Evolutionary conservation across 148 eudicot species (phyloP).

Genomic region (Dysphania ambrosioides): DNA sequence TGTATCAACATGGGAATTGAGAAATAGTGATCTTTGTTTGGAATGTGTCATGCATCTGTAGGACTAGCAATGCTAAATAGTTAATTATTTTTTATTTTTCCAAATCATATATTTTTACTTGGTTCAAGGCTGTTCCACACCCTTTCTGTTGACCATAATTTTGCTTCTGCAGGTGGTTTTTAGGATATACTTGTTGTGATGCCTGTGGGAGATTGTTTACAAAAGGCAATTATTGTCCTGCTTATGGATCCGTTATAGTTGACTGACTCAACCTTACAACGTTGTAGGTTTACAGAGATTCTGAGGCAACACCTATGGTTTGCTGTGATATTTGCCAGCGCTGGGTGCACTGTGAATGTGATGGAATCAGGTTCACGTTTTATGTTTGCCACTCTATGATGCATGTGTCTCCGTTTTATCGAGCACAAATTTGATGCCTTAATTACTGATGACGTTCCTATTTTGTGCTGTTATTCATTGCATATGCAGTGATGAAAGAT

Average conservation of each 20-base stretch:
- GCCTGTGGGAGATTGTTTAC: slow-evolving; percentile 99
- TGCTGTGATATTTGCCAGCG: slow-evolving; percentile 98
- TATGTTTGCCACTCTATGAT: not conserved
- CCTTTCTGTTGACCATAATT: not conserved
- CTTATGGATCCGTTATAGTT: slow-evolving; percentile 26
- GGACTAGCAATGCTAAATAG: too few species aligned
- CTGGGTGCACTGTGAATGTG: slow-evolving; percentile 96
- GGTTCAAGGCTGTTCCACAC: not conserved
- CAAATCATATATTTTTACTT: not conserved
- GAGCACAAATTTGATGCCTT: not conserved
- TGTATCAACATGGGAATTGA: not conserved
- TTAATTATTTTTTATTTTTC: too few species aligned
- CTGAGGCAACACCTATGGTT: slow-evolving; percentile 98
- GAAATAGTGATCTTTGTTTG: not conserved
- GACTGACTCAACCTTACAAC: slow-evolving; percentile 19
- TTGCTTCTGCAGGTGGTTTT: slow-evolving; percentile 77
- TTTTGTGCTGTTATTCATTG: not conserved
- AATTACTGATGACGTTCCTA: not conserved
- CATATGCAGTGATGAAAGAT: slow-evolving; percentile 75
- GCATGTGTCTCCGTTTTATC: not conserved
- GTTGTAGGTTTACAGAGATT: slow-evolving; percentile 89
- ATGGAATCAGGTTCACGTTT: slow-evolving; percentile 72
- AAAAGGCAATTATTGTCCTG: slow-evolving; percentile 94
- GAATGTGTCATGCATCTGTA: slow-evolving; percentile 8
- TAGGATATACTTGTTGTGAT: slow-evolving; percentile 96